Evolutionary conservation across 257 asterid genomes (phyloP), one percentile per base, ranked within the genome.

Genomic region (Petrea volubilis): DNA sequence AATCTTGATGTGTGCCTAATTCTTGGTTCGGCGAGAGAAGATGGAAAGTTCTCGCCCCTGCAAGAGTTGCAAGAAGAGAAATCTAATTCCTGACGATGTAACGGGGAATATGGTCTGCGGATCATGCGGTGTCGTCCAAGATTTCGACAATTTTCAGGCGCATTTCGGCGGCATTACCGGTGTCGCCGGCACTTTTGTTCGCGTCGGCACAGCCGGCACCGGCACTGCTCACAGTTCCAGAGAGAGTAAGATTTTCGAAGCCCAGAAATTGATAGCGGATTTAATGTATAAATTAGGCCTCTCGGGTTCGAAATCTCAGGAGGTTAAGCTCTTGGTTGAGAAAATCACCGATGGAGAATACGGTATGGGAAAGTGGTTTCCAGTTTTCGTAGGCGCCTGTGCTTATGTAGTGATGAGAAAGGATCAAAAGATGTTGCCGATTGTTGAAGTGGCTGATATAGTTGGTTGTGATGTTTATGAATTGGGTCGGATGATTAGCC

Each of bases 321-420:
- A 93, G 50, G 85, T 90, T 36, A 84, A 71, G 71, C 33, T 6
- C 21, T 36, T 85, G 86, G 60, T 86, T 47, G 78, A 77, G 75
- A 64, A 79, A 50, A 74, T 89, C n/a, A 93, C 94, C 0, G 80
- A 86, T 9, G 90, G 83, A 0, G 96, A 91, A 71, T 93, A 85
- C 55, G 96, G 98, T 27, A 67, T 56, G 13, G 96, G 98, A 12
- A 71, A 68, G 15, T 91, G 97, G 97, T 93, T 93, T 61, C 75
- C 86, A 0, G 80, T 89, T 29, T 71, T 87, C 0, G 34, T 86
- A 11, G 96, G 96, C 10, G 96, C 97, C 5, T 93, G 96, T 78
- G 82, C 87, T 60, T 91, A 84, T 74, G 83, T 85, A 65, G 91
- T 81, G 61, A 83, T 85, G 96, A 84, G 96, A 64, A 79, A 70